Evolutionary conservation across 768 basidiomycete species (phyloP).

Genomic region (Amanita rimosa): DNA sequence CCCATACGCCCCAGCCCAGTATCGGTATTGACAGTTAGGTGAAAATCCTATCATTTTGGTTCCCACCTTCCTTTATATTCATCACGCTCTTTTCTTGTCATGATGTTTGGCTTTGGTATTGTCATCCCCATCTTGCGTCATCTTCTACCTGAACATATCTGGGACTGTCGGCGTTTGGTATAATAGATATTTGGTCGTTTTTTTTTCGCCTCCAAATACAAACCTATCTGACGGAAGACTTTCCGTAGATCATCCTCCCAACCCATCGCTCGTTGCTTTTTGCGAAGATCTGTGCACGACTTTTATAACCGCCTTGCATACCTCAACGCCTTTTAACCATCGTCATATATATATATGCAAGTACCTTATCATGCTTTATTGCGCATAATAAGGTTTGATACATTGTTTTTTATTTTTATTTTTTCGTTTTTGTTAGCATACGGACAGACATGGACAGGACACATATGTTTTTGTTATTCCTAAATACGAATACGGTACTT

Average conservation of each 20-base stretch:
- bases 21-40: constrained; percentile 5
- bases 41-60: neutral
- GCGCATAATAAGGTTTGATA: too few species aligned
- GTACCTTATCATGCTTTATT: too few species aligned
- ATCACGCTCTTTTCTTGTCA: neutral
- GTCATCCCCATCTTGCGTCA: neutral
- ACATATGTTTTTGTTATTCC: too few species aligned
- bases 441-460: too few species aligned
- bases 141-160: neutral
- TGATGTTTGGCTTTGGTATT: neutral
- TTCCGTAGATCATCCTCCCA: neutral
- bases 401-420: too few species aligned
- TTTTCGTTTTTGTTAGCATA: too few species aligned
- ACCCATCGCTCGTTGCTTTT: neutral
- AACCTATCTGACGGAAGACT: neutral
- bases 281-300: neutral
- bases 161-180: neutral
- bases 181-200: neutral
- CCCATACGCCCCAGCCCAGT: constrained; percentile 17
- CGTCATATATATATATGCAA: too few species aligned
- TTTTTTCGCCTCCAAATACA: neutral
- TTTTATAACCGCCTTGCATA: neutral
- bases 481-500: too few species aligned
- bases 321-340: too few species aligned
- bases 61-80: neutral